phyloP scores from a whole-genome alignment of 2,329 filamentous ascomycete species.

The Xylaria sp. region DNA sequence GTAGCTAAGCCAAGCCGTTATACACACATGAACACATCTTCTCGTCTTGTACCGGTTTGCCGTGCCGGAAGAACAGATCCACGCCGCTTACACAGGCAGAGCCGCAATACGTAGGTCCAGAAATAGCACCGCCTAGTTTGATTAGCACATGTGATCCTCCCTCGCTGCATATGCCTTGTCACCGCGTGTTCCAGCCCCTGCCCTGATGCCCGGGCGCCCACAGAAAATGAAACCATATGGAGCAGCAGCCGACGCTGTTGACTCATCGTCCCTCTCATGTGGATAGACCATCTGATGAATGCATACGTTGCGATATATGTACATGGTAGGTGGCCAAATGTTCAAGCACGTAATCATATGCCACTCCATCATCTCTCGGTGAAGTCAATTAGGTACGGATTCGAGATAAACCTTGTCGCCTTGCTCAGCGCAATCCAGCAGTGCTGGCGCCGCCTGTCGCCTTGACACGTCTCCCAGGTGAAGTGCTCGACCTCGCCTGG shows the following conservation, averaged over 20 bases:
- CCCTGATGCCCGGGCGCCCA: slow-evolving; percentile 11
- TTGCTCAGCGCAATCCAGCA: slow-evolving; percentile 45
- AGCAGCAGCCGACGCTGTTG: slow-evolving; percentile 16
- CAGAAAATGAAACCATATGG: slow-evolving; percentile 18
- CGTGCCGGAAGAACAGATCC: background rate
- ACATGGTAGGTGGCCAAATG: slow-evolving; percentile 6
- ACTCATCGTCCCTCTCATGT: slow-evolving; percentile 8
- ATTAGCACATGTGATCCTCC: slow-evolving; percentile 32
- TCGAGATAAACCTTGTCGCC: slow-evolving; percentile 40
- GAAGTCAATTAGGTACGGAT: slow-evolving; percentile 46
- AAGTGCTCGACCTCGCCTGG: slow-evolving; percentile 48
- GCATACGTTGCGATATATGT: background rate
- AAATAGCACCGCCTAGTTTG: slow-evolving; percentile 28
- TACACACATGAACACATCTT: background rate
- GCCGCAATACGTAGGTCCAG: slow-evolving; percentile 15
- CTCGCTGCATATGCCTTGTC: slow-evolving; percentile 27
- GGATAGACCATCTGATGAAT: background rate
- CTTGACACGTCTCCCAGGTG: slow-evolving; percentile 43
- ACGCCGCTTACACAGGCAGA: slow-evolving; percentile 4
- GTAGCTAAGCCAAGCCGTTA: background rate
- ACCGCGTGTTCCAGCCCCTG: slow-evolving; percentile 29
- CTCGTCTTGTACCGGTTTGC: slow-evolving; percentile 10
- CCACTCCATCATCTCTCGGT: slow-evolving; percentile 23
- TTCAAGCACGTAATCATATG: slow-evolving; percentile 1
- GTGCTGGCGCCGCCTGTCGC: slow-evolving; percentile 38